Conservation (phyloP, 192 early-diverging fungal genomes). For the Phlyctochytrium arcticum region DNA sequence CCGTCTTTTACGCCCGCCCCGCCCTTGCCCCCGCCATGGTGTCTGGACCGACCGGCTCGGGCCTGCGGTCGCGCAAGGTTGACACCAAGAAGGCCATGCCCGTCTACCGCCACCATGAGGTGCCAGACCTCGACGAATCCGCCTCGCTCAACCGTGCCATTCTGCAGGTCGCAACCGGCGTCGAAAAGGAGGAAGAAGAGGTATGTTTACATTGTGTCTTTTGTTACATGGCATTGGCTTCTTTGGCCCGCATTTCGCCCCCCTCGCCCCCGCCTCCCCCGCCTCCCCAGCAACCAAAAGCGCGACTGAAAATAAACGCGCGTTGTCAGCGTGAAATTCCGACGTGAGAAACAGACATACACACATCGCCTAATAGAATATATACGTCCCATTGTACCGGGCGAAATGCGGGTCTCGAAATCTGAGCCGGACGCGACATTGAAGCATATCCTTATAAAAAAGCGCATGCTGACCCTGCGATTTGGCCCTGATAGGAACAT, state of each 20-base stretch:
- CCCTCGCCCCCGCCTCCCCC: not conserved
- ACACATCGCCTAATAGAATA: too few species aligned
- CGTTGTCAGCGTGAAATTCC: too few species aligned
- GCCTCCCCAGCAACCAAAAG: too few species aligned
- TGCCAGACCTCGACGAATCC: conserved; percentile 78
- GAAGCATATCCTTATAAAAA: too few species aligned
- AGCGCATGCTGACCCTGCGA: too few species aligned
- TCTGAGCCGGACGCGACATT: too few species aligned
- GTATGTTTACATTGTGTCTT: conserved; percentile 38
- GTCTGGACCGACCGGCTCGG: conserved; percentile 20
- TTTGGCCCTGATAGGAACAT: conserved; percentile 64
- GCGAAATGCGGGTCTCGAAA: too few species aligned
- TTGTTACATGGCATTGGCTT: not conserved
- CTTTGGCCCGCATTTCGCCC: not conserved
- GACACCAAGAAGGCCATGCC: conserved; percentile 78
- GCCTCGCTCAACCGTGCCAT: conserved; percentile 61
- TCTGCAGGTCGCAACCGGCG: conserved; percentile 81
- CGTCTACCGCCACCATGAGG: conserved; percentile 76
- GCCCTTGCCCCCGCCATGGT: conserved; percentile 15
- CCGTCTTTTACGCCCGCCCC: not conserved
- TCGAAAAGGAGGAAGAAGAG: conserved; percentile 97
- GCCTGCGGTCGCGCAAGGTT: conserved; percentile 67
- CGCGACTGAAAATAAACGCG: too few species aligned
- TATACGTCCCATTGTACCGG: too few species aligned
- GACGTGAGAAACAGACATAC: too few species aligned